phyloP scores from a whole-genome alignment of 2,329 filamentous ascomycete species.

The Fusarium ramigenum region DNA sequence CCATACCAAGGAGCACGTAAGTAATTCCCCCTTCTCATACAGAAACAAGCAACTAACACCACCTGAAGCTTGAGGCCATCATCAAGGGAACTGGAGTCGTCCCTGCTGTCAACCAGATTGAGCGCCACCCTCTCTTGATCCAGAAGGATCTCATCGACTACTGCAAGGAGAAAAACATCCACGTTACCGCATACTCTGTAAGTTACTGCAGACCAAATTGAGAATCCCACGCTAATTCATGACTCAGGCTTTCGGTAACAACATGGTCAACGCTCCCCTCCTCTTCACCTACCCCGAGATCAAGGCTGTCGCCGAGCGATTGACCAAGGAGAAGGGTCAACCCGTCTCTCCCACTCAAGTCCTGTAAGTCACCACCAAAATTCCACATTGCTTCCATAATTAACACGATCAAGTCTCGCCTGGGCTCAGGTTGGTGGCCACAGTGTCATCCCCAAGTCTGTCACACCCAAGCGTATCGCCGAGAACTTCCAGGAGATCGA shows the following conservation, averaged over 20 bases:
- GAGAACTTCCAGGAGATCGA: background rate
- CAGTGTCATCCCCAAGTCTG: background rate
- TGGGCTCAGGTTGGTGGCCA: background rate
- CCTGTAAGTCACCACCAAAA: background rate
- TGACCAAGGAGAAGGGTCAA: background rate
- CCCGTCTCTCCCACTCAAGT: background rate
- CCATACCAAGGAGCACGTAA: background rate
- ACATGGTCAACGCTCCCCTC: background rate
- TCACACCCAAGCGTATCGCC: background rate
- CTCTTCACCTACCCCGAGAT: background rate
- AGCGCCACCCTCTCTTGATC: background rate
- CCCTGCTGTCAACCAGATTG: background rate
- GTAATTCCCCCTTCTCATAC: rapidly evolving
- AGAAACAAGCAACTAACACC: rapidly evolving
- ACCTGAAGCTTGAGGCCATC: background rate
- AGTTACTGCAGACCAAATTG: too few species aligned
- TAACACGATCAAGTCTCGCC: background rate
- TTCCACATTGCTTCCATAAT: rapidly evolving
- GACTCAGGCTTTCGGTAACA: background rate
- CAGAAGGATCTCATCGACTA: background rate
- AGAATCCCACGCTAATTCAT: too few species aligned
- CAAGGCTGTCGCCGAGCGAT: background rate
- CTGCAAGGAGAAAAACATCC: background rate
- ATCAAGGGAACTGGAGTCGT: background rate
- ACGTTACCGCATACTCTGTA: background rate